phyloP scores from a whole-genome alignment of 2,329 filamentous ascomycete genomes.

The Colletotrichum cordylinicola region DNA sequence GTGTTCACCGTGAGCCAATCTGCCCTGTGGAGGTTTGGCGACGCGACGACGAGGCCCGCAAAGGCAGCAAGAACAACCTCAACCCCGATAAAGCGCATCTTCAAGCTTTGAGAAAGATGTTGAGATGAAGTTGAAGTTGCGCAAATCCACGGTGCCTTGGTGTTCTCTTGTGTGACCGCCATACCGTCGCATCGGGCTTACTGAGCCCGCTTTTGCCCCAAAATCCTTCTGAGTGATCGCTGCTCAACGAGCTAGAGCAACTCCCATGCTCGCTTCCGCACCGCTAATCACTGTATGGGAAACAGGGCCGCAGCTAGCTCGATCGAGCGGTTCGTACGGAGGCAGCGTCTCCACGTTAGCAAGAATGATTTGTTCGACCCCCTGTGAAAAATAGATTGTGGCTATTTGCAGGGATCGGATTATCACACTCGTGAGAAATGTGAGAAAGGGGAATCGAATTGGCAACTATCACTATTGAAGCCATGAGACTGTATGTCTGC shows the following conservation, averaged over 20 bases:
- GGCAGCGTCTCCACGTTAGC: accelerated
- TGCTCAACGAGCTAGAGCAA: background rate
- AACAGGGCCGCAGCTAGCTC: background rate
- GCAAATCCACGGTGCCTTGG: too few species aligned
- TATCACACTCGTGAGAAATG: too few species aligned
- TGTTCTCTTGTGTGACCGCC: background rate
- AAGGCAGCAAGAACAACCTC: background rate
- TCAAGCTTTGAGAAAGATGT: background rate
- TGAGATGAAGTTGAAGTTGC: background rate
- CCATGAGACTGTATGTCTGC: too few species aligned
- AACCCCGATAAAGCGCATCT: background rate
- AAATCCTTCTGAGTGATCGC: background rate
- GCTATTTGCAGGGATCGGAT: background rate
- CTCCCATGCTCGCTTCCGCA: background rate
- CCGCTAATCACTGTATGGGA: background rate
- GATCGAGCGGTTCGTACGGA: background rate
- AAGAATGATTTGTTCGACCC: background rate
- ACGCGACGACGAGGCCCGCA: background rate
- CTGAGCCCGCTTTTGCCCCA: background rate
- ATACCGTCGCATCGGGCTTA: background rate
- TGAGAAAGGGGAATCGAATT: too few species aligned
- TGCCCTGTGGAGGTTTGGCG: too few species aligned
- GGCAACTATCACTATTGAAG: too few species aligned
- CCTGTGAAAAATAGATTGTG: background rate
- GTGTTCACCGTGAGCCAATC: constrained; percentile 28